These are phyloP conservation scores for Cryptococcus wingfieldii DNA, from an alignment of 1,284 basidiomycete species.

Conservation along the genomic window DNA sequence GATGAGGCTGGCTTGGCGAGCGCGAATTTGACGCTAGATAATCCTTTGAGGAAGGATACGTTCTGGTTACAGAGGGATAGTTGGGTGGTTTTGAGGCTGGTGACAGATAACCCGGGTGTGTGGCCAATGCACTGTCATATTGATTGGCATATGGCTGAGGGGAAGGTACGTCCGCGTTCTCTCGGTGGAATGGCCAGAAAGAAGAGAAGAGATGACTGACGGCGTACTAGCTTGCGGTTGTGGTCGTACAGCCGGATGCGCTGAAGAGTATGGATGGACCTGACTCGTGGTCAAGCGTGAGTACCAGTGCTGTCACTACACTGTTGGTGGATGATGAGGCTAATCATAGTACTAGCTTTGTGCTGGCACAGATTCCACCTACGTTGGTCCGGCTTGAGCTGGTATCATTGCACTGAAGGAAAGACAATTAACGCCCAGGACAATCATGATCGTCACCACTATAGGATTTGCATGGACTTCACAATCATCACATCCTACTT, in stretches of 20 bases:
- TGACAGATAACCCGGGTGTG: constrained; percentile 19
- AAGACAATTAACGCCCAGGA: no score
- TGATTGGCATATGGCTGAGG: constrained; percentile 16
- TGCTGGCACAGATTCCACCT: no score
- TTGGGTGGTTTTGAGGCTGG: constrained; percentile 21
- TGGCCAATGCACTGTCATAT: constrained; percentile 28
- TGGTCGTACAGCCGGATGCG: constrained; percentile 17
- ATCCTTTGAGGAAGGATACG: constrained; percentile 45
- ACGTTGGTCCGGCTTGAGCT: no score
- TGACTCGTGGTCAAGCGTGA: no score
- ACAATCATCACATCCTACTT: no score
- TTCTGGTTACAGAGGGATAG: constrained; percentile 25
- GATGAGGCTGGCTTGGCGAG: constrained; percentile 9
- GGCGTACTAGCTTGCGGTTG: constrained; percentile 1
- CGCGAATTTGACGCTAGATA: constrained; percentile 9
- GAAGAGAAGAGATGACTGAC: background rate
- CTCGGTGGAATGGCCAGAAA: background rate
- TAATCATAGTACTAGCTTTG: no score
- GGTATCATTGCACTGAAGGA: no score
- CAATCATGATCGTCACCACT: no score
- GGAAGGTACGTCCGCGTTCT: constrained; percentile 3
- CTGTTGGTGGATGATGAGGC: no score
- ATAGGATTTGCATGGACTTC: no score
- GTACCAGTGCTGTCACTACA: no score
- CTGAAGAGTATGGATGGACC: background rate